Evolutionary conservation across 2,329 filamentous ascomycete genomes (phyloP).

Genomic region (Metarhizium robertsii): DNA sequence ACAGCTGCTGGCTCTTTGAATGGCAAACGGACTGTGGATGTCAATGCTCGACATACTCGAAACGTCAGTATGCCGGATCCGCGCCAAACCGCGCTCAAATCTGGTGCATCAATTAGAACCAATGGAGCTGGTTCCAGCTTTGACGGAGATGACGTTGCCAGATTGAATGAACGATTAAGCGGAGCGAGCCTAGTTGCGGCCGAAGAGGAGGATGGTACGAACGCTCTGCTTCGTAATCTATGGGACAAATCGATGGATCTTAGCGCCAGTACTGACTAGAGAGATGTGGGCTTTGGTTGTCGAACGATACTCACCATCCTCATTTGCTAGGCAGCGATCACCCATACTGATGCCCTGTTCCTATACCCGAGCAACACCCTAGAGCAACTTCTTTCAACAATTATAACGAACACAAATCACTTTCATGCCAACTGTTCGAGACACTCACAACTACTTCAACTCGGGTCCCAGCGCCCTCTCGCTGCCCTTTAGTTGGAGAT

Average conservation of each 20-base stretch:
- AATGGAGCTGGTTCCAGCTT: conserved; percentile 34
- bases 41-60: conserved; percentile 24
- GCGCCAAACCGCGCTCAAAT: conserved; percentile 20
- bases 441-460: background rate
- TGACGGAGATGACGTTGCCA: conserved; percentile 34
- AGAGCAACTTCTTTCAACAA: too few species aligned
- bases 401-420: too few species aligned
- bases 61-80: conserved; percentile 29
- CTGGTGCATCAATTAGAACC: conserved; percentile 26
- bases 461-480: background rate
- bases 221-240: conserved; percentile 43
- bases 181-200: conserved; percentile 40
- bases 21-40: conserved; percentile 23
- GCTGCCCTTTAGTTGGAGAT: background rate
- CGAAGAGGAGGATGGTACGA: conserved; percentile 40
- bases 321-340: too few species aligned
- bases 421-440: too few species aligned
- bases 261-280: conserved; percentile 35
- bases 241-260: conserved; percentile 55
- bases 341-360: background rate
- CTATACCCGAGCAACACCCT: background rate
- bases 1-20: conserved; percentile 27
- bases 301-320: too few species aligned
- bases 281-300: background rate
- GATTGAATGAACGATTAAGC: conserved; percentile 34